phyloP scores from a whole-genome alignment of 2,329 filamentous ascomycete species.

The Magnaporthales sp. region DNA sequence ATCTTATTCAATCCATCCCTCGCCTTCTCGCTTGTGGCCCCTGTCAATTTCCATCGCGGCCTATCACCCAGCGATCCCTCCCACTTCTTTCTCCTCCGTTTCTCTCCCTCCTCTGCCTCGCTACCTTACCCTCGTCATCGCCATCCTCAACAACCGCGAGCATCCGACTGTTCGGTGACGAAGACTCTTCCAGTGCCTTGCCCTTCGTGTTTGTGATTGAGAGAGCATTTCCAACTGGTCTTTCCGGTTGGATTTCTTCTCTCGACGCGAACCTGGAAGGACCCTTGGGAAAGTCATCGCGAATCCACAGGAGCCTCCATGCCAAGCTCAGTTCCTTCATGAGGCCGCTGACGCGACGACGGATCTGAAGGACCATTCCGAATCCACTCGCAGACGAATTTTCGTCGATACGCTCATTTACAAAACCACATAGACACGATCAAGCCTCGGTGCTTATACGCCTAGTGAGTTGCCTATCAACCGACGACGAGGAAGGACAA shows the following conservation, averaged over 20 bases:
- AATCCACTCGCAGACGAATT: constrained; percentile 27
- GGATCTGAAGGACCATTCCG: constrained; percentile 15
- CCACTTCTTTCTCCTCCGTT: neutral
- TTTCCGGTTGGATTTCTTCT: constrained; percentile 6
- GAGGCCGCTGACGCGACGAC: constrained; percentile 11
- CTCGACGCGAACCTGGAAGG: constrained; percentile 10
- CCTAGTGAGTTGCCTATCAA: neutral
- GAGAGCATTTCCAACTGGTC: constrained; percentile 9
- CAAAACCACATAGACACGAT: constrained; percentile 16
- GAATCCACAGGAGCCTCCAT: constrained; percentile 6
- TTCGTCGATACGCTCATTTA: constrained; percentile 40
- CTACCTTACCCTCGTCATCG: constrained; percentile 10
- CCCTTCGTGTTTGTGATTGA: constrained; percentile 14
- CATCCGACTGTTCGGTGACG: constrained; percentile 15
- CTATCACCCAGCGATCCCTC: constrained; percentile 2
- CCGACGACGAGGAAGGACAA: neutral
- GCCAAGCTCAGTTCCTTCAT: constrained; percentile 4
- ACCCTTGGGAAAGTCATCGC: constrained; percentile 17
- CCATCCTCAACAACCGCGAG: constrained; percentile 17
- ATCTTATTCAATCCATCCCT: constrained; percentile 5
- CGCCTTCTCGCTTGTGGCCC: neutral
- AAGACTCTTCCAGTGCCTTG: constrained; percentile 13
- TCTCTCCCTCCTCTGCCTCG: constrained; percentile 4
- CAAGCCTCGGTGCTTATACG: neutral
- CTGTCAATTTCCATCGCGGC: constrained; percentile 2